phyloP scores from a whole-genome alignment of 371 early-diverging fungal species.

The Blakeslea trispora region DNA sequence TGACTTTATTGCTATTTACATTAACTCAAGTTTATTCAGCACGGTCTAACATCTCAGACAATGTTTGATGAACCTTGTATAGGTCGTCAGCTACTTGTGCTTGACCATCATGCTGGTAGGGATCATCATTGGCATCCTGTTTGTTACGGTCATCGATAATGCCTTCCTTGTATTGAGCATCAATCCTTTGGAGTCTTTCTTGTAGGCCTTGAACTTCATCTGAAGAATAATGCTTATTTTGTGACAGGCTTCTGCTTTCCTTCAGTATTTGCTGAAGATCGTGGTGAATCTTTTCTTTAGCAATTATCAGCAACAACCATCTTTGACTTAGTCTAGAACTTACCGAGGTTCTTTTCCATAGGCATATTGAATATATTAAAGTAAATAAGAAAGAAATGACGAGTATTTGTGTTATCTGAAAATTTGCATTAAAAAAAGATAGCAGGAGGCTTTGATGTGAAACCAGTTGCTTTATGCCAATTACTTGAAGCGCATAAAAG shows the following conservation, averaged over 20 bases:
- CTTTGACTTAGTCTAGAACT: neutral
- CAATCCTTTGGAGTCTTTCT: conserved; percentile 26
- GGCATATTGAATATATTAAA: conserved; percentile 13
- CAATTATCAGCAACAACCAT: too few species aligned
- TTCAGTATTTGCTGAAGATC: conserved; percentile 17
- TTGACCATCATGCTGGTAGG: conserved; percentile 34
- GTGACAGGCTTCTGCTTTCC: conserved; percentile 15
- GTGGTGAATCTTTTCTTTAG: conserved; percentile 21
- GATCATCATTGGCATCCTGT: conserved; percentile 20
- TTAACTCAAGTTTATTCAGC: too few species aligned
- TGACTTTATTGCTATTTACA: conserved; percentile 6
- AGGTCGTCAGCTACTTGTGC: conserved; percentile 33
- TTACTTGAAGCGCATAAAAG: too few species aligned
- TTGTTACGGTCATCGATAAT: conserved; percentile 22
- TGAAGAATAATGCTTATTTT: conserved; percentile 11
- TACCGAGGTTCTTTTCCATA: conserved; percentile 19
- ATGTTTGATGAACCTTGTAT: conserved; percentile 24
- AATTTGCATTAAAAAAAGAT: conserved; percentile 3
- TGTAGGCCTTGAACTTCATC: conserved; percentile 23
- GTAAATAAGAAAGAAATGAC: neutral
- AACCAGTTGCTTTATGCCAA: neutral
- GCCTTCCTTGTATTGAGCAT: conserved; percentile 32
- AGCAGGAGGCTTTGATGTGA: neutral
- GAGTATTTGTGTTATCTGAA: neutral
- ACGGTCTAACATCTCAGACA: conserved; percentile 27